Evolutionary conservation across 1,284 basidiomycete genomes (phyloP).

Genomic region (Tylopilus sp.): DNA sequence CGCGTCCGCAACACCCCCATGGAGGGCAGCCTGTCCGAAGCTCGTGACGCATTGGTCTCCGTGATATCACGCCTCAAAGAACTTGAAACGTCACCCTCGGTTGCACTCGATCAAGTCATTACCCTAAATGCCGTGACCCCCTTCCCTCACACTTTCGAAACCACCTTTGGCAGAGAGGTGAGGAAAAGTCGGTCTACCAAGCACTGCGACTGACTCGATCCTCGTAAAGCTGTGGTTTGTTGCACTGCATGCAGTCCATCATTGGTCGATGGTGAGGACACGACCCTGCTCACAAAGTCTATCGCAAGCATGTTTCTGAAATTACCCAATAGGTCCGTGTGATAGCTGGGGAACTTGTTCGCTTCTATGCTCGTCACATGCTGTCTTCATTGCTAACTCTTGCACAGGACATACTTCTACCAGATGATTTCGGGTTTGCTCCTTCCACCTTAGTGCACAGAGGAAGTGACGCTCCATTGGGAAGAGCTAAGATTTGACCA

Average conservation of each 20-base stretch:
- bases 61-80: conserved; percentile 58
- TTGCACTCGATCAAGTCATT: conserved; percentile 54
- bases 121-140: conserved; percentile 78
- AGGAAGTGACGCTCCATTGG: conserved; percentile 45
- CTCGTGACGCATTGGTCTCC: conserved; percentile 53
- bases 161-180: conserved; percentile 81
- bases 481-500: conserved; percentile 45
- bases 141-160: conserved; percentile 66
- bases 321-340: conserved; percentile 58
- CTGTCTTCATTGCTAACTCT: conserved; percentile 12
- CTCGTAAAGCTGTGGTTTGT: conserved; percentile 75
- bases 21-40: conserved; percentile 65
- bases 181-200: conserved; percentile 2
- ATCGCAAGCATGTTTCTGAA: conserved; percentile 13
- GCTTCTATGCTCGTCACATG: conserved; percentile 23
- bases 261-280: conserved; percentile 75
- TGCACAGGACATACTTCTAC: conserved; percentile 58
- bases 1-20: conserved; percentile 76
- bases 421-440: conserved; percentile 77
- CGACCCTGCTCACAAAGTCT: background rate
- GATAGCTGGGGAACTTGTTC: conserved; percentile 74
- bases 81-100: conserved; percentile 42
- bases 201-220: conserved; percentile 8
- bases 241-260: conserved; percentile 79
- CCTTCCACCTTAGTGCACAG: conserved; percentile 76